Conservation (phyloP, 2,329 filamentous ascomycete genomes). For the Coniochaeta prunicola region DNA sequence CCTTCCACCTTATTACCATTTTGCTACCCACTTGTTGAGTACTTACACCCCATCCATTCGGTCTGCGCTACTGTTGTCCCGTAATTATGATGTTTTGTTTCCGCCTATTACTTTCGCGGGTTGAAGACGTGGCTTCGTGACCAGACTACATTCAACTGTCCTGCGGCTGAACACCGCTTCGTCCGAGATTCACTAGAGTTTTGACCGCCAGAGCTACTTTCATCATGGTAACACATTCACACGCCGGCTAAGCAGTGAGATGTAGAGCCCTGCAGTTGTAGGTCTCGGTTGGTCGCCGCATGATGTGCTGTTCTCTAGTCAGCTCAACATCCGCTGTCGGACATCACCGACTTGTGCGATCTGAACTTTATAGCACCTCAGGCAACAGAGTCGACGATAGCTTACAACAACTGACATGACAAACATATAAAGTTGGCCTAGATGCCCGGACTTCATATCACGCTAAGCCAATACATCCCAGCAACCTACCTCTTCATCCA, state of each 20-base stretch:
- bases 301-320: too few species aligned
- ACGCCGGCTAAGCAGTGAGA: not conserved
- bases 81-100: too few species aligned
- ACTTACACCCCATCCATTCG: too few species aligned
- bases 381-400: not conserved
- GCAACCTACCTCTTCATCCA: not conserved
- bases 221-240: not conserved
- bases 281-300: too few species aligned
- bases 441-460: not conserved
- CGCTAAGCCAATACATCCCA: not conserved
- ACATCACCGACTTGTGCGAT: not conserved
- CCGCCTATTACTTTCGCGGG: not conserved
- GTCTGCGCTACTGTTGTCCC: too few species aligned
- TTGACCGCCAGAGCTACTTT: not conserved
- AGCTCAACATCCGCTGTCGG: not conserved
- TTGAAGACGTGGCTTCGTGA: not conserved
- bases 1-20: not conserved
- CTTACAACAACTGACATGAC: not conserved
- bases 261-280: not conserved
- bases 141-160: not conserved
- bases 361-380: not conserved
- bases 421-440: not conserved
- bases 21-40: not conserved
- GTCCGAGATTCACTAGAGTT: not conserved
- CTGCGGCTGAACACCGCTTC: not conserved